Base-by-base conservation (phyloP, 495 filamentous ascomycete species). In the Aspergillus haitiensis region DNA sequence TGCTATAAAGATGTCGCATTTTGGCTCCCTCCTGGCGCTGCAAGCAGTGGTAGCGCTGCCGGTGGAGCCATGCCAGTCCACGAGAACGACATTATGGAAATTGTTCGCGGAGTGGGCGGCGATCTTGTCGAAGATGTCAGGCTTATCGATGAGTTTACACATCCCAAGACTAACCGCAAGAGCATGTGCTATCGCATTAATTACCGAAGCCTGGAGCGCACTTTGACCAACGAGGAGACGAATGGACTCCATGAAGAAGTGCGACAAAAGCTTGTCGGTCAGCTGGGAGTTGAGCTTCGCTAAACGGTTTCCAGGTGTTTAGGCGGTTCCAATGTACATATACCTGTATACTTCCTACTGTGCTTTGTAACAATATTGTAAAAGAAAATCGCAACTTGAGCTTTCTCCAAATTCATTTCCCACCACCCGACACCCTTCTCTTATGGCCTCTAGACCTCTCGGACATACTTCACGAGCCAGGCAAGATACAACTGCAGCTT, bases 81-180 rank as follows among this genome's bases (percentile, higher is more conserved):
- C 67, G 93, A 93, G 74, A 98, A 98, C 72, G 95, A 98, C 75
- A 75, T 98, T 42, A 97, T 97, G 93, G 94, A 98, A 76, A 79
- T 96, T 51, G 87, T 97, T 11, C 82, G 94, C 44, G 84, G 84
- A 27, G 82, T 90, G 32, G 90, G 83, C 8, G 92, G 91, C 13
- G 88, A 96, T 70, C 68, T 84, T 39, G 91, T 94, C 15, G 94
- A 98, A 76, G 89, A 95, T 68, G 94, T 97, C 63, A 80, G 72
- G 58, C 74, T 95, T 33, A 79, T 86, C 52, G 94, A 98, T 75
- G 81, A 90, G 62, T 98, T 98, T 68, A 84, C 80, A 39, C 92
- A 98, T 75, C 92, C 93, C n/a, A 89, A 88, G 73, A 93, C 90
- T 48, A 82, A 84, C 12, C 76, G 89, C 65, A 86, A 83, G 79